A percentile compares a stretch with the other conserved stretches of the same genome.
These are phyloP conservation scores for Myxozyma mucilagina DNA, from an alignment of 805 yeast genomes.

Conservation along the genomic window DNA sequence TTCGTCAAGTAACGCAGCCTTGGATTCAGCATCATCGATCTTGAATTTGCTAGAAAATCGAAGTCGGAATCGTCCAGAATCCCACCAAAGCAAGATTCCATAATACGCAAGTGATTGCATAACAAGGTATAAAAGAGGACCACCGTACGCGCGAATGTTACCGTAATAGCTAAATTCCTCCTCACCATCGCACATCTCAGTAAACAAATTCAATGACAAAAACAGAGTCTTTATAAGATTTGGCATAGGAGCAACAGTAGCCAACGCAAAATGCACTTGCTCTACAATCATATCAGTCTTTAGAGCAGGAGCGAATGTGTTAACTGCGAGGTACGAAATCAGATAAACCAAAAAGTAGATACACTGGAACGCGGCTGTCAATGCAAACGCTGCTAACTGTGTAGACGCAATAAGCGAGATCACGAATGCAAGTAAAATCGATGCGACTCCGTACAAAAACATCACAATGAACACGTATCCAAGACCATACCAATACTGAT, in stretches of 20 bases:
- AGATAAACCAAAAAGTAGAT: constrained; percentile 39
- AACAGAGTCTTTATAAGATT: constrained; percentile 38
- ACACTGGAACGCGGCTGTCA: constrained; percentile 41
- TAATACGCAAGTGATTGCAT: constrained; percentile 35
- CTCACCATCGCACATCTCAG: constrained; percentile 37
- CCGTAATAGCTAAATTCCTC: constrained; percentile 37
- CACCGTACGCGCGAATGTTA: constrained; percentile 40
- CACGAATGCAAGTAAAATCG: constrained; percentile 37
- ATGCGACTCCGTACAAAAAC: constrained; percentile 39
- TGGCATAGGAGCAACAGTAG: constrained; percentile 38
- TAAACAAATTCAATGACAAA: constrained; percentile 40
- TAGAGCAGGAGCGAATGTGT: constrained; percentile 39
- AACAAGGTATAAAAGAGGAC: constrained; percentile 40
- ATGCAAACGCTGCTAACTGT: constrained; percentile 44
- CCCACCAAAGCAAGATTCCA: constrained; percentile 39
- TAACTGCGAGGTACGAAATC: constrained; percentile 38
- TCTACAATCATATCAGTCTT: constrained; percentile 33
- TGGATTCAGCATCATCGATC: constrained; percentile 24
- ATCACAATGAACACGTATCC: constrained; percentile 41
- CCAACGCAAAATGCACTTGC: constrained; percentile 38
- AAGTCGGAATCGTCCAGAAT: constrained; percentile 39
- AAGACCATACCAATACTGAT: constrained; percentile 34
- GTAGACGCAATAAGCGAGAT: constrained; percentile 40
- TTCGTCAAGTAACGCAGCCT: constrained; percentile 25
- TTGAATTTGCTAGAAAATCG: constrained; percentile 13